Conservation (phyloP, 306 rosid genomes). For the Castanospermum australe region DNA sequence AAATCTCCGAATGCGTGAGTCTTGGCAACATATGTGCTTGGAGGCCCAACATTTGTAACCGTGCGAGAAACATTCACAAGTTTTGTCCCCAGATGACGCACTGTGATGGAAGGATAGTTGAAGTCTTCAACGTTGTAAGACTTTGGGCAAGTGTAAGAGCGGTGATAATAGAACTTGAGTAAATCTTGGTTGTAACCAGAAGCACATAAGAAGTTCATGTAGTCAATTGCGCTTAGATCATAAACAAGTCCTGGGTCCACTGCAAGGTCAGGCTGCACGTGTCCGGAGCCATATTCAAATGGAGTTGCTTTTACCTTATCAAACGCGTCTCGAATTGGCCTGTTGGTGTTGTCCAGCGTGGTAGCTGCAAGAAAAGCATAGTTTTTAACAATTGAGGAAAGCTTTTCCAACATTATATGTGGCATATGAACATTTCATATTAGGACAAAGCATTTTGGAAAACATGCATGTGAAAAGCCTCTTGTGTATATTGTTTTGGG, state of each 20-base stretch:
- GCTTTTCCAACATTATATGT: not conserved
- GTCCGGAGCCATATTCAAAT: constrained; percentile 55
- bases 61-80: constrained; percentile 29
- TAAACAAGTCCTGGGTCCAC: constrained; percentile 60
- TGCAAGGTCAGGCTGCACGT: constrained; percentile 49
- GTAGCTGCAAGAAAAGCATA: constrained; percentile 33
- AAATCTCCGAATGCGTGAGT: constrained; percentile 34
- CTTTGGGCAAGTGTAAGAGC: constrained; percentile 26
- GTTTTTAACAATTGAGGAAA: not conserved
- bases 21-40: too few relatives aligned
- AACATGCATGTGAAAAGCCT: too few relatives aligned
- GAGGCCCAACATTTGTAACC: too few relatives aligned
- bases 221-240: constrained; percentile 34
- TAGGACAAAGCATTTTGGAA: not conserved
- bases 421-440: not conserved
- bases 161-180: not conserved
- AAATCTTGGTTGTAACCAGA: constrained; percentile 32
- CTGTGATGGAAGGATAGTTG: constrained; percentile 61
- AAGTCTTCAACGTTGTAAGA: constrained; percentile 34
- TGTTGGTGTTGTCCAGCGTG: constrained; percentile 23
- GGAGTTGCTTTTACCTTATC: constrained; percentile 43
- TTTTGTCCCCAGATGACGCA: constrained; percentile 1
- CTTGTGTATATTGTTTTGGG: too few relatives aligned
- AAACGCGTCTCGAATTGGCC: constrained; percentile 24
- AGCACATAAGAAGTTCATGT: constrained; percentile 56